These are phyloP conservation scores for Sungouiella blattae DNA, from an alignment of 805 yeast species.

Conservation along the genomic window DNA sequence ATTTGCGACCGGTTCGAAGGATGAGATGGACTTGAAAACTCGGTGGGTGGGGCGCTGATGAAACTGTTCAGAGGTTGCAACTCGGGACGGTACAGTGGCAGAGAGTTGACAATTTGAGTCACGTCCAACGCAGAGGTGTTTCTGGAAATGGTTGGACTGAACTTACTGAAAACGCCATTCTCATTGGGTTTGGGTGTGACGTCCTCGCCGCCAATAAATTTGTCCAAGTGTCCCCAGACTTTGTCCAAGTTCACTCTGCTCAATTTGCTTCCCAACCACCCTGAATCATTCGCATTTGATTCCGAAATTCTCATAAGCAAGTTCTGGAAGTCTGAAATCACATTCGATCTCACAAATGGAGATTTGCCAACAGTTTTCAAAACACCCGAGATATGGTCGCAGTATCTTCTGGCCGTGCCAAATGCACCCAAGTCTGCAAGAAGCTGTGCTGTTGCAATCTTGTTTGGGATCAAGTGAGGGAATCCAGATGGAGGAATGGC, in stretches of 20 bases:
- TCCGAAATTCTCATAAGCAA: conserved; percentile 48
- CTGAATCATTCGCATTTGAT: conserved; percentile 39
- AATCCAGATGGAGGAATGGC: conserved; percentile 36
- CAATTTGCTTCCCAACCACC: conserved; percentile 67
- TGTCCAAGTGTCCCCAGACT: conserved; percentile 86
- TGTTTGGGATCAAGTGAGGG: conserved; percentile 56
- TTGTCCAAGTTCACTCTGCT: conserved; percentile 68
- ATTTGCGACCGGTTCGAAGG: conserved; percentile 3
- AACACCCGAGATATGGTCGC: conserved; percentile 46
- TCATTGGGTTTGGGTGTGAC: conserved; percentile 34
- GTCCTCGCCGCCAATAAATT: conserved; percentile 84
- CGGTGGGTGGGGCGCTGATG: conserved; percentile 7
- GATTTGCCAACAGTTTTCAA: conserved; percentile 31
- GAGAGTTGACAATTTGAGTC: conserved; percentile 9
- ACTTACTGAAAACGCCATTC: conserved; percentile 65
- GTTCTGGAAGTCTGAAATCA: conserved; percentile 28
- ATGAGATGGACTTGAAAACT: conserved; percentile 11
- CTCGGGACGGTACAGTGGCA: conserved; percentile 1
- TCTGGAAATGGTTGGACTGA: conserved; percentile 67
- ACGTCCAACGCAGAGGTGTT: conserved; percentile 41
- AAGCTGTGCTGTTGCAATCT: conserved; percentile 62
- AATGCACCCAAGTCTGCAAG: conserved; percentile 65
- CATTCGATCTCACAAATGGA: conserved; percentile 22
- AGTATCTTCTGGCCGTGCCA: conserved; percentile 58
- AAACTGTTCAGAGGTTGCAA: background rate